Conservation (phyloP, 2,329 filamentous ascomycete species). For the Aspergillus viridinutans region DNA sequence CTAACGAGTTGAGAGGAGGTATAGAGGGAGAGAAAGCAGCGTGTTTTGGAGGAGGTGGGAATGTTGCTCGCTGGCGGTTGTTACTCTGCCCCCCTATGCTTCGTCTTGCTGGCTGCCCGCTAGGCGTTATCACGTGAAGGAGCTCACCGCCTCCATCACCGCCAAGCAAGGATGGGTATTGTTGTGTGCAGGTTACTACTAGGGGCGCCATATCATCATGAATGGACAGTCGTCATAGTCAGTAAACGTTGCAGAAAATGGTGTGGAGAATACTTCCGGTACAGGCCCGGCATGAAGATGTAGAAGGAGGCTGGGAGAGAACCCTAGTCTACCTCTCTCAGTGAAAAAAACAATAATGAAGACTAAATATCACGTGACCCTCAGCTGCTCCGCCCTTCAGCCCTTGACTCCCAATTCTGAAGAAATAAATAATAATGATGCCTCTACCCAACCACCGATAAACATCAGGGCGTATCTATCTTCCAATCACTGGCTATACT, state of each 20-base stretch:
- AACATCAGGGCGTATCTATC: background rate
- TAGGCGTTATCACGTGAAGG: slow-evolving; percentile 18
- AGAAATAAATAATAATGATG: background rate
- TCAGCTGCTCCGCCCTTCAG: background rate
- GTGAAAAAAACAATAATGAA: background rate
- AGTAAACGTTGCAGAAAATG: background rate
- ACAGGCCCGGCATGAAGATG: background rate
- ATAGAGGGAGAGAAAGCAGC: slow-evolving; percentile 13
- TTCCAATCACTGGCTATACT: background rate
- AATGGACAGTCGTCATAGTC: background rate
- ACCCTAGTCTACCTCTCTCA: background rate
- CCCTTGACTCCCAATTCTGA: background rate
- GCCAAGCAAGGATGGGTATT: background rate
- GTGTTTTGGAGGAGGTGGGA: slow-evolving; percentile 23
- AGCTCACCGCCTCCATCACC: slow-evolving; percentile 1
- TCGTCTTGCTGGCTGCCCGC: slow-evolving; percentile 18
- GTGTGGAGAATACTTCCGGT: background rate
- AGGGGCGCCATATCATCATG: background rate
- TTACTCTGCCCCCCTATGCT: slow-evolving; percentile 26
- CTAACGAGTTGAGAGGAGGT: background rate
- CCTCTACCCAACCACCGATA: background rate
- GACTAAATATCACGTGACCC: background rate
- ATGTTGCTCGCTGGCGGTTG: slow-evolving; percentile 25
- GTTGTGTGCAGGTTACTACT: slow-evolving; percentile 5
- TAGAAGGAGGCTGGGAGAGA: background rate